phyloP scores from a whole-genome alignment of 169 alveolate genomes.

The Eimeria zaria region DNA sequence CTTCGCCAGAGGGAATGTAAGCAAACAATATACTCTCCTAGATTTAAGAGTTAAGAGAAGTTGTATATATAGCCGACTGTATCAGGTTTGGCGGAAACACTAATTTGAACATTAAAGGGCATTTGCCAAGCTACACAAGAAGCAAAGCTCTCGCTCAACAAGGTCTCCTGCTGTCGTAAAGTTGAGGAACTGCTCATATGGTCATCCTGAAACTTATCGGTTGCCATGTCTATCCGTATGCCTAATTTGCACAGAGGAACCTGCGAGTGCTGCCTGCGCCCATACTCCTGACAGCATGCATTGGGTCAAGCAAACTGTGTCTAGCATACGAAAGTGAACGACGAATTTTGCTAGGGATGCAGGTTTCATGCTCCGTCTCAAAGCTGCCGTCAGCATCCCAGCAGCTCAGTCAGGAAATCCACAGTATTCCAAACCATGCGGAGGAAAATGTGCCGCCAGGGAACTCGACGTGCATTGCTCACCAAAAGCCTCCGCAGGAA shows the following conservation, averaged over 20 bases:
- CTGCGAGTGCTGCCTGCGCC: slow-evolving; percentile 38
- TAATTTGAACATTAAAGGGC: neutral
- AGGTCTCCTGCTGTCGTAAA: neutral
- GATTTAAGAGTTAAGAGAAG: neutral
- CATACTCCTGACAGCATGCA: slow-evolving; percentile 36
- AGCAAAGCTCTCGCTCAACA: neutral
- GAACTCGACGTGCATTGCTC: neutral
- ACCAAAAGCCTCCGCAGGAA: neutral
- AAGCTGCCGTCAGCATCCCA: neutral
- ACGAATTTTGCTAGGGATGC: slow-evolving; percentile 28
- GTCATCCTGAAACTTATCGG: neutral
- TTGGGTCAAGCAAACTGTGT: slow-evolving; percentile 13
- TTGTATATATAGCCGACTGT: neutral
- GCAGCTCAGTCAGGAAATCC: neutral
- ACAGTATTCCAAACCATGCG: neutral
- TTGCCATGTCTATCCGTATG: neutral
- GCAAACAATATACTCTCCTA: neutral
- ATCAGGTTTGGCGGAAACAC: neutral
- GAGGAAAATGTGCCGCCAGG: neutral
- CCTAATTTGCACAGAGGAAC: neutral
- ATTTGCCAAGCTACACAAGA: neutral
- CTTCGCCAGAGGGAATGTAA: slow-evolving; percentile 24
- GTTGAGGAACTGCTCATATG: neutral
- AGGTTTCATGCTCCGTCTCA: neutral
- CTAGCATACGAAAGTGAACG: slow-evolving; percentile 41